phyloP scores from a whole-genome alignment of 768 basidiomycete species.

The Lyophyllum shimeji region DNA sequence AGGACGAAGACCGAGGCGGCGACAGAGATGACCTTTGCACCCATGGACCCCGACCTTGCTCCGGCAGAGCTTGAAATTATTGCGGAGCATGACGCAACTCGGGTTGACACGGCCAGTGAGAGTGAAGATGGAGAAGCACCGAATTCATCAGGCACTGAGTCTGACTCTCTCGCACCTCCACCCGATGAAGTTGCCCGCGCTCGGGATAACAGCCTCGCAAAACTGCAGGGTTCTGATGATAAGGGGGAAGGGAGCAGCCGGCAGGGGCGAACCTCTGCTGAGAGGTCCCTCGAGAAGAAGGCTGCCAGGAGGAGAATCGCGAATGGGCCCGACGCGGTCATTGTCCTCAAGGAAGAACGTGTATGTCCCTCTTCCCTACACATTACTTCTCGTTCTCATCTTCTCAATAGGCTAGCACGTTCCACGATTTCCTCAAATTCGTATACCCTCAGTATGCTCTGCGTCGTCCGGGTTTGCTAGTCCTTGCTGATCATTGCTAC shows the following conservation, averaged over 20 bases:
- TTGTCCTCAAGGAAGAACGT: constrained; percentile 88
- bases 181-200: constrained; percentile 37
- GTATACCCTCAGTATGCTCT: constrained; percentile 85
- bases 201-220: constrained; percentile 56
- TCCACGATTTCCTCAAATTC: constrained; percentile 93
- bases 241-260: constrained; percentile 5
- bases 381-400: background rate
- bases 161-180: constrained; percentile 1
- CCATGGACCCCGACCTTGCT: constrained; percentile 49
- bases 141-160: constrained; percentile 19
- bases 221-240: constrained; percentile 44
- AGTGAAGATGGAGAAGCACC: constrained; percentile 30
- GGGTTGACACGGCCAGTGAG: constrained; percentile 30
- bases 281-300: constrained; percentile 18
- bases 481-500: background rate
- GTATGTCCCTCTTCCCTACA: constrained; percentile 32
- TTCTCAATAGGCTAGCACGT: constrained; percentile 62
- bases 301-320: constrained; percentile 42
- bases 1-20: constrained; percentile 38
- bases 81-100: constrained; percentile 35
- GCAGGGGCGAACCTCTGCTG: constrained; percentile 15
- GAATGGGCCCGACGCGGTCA: constrained; percentile 74
- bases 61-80: constrained; percentile 43
- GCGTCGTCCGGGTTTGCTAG: background rate
- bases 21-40: constrained; percentile 61